Conservation (phyloP, 441 rosid species). For the Aquilaria agallochum region DNA sequence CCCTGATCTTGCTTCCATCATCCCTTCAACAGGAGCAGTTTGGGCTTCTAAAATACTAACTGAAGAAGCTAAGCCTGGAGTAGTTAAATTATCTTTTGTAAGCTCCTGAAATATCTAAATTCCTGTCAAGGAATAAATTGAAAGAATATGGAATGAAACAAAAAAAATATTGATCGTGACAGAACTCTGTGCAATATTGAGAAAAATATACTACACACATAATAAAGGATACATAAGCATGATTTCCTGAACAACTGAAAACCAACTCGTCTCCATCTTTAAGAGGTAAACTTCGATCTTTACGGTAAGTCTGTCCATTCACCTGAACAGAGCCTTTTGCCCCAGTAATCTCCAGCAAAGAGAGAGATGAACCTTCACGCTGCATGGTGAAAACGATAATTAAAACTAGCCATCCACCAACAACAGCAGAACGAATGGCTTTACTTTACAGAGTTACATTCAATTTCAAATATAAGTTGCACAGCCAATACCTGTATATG, state of each 20-base stretch:
- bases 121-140: conserved; percentile 41
- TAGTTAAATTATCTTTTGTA: conserved; percentile 52
- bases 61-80: conserved; percentile 59
- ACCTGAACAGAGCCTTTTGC: conserved; percentile 87
- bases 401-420: background rate
- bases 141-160: background rate
- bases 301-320: conserved; percentile 61
- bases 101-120: conserved; percentile 86
- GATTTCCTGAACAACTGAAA: conserved; percentile 64
- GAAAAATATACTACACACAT: conserved; percentile 2
- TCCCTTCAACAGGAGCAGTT: conserved; percentile 58
- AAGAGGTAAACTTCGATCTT: conserved; percentile 41
- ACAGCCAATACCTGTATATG: conserved; percentile 62
- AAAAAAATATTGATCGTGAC: background rate
- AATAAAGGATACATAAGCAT: conserved; percentile 97
- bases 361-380: conserved; percentile 66
- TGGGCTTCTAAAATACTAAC: conserved; percentile 76
- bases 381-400: conserved; percentile 22
- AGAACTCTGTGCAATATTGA: background rate
- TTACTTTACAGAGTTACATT: background rate
- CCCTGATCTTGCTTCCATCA: conserved; percentile 78
- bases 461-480: conserved; percentile 2
- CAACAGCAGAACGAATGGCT: conserved; percentile 3
- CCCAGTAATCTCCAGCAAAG: conserved; percentile 72
- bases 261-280: conserved; percentile 94